phyloP scores from a whole-genome alignment of 768 basidiomycete species.

The Coprinopsis marcescibilis region DNA sequence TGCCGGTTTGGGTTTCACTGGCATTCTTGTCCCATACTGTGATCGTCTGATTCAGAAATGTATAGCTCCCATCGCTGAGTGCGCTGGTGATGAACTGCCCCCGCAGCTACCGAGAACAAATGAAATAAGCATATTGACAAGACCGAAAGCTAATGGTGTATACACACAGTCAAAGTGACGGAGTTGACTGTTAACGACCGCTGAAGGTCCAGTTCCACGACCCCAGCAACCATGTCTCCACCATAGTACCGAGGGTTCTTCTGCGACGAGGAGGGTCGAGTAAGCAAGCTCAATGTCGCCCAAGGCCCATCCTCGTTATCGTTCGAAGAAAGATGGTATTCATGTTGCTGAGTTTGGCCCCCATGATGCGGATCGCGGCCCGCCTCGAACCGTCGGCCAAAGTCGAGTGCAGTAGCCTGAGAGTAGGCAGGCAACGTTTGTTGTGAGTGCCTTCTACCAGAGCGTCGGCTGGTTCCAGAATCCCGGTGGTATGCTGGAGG shows the following conservation, averaged over 20 bases:
- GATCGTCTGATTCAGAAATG: slow-evolving; percentile 10
- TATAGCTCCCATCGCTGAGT: slow-evolving; percentile 1
- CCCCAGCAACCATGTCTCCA: slow-evolving; percentile 15
- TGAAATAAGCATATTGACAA: neutral
- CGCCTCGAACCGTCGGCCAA: neutral
- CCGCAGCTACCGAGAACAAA: slow-evolving; percentile 8
- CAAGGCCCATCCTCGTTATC: slow-evolving; percentile 9
- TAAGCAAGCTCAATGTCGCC: slow-evolving; percentile 15
- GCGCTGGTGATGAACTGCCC: slow-evolving; percentile 11
- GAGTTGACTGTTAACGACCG: slow-evolving; percentile 14
- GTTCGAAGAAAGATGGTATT: slow-evolving; percentile 3
- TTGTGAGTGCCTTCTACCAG: slow-evolving; percentile 5
- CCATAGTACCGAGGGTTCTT: slow-evolving; percentile 17
- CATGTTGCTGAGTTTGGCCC: neutral
- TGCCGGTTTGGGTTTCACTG: slow-evolving; percentile 20
- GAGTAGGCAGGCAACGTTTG: slow-evolving; percentile 7
- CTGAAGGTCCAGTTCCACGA: slow-evolving; percentile 15
- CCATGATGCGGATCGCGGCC: neutral
- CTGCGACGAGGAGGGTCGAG: slow-evolving; percentile 11
- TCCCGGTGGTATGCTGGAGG: slow-evolving; percentile 7
- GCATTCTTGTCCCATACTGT: slow-evolving; percentile 27
- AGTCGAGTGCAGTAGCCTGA: slow-evolving; percentile 6
- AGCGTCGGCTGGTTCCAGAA: neutral
- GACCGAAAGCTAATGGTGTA: neutral
- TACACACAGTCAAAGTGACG: slow-evolving; percentile 10